phyloP scores from a whole-genome alignment of 1,284 basidiomycete species.

The Stereum hirsutum region DNA sequence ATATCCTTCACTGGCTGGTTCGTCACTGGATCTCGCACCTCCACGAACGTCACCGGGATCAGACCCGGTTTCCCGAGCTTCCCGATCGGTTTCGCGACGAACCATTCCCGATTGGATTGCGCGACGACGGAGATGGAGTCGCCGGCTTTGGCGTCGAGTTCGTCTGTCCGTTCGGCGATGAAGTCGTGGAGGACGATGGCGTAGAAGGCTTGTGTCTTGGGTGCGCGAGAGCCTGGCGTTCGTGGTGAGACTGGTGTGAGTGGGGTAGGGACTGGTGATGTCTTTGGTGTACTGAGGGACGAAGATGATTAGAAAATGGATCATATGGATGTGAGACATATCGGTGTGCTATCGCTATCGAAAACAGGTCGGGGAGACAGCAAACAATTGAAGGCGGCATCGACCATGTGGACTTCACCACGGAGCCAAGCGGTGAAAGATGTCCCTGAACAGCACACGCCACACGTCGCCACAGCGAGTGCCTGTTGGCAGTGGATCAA shows the following conservation, averaged over 20 bases:
- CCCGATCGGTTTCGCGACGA: conserved; percentile 92
- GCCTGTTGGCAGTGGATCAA: no score
- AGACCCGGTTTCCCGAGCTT: conserved; percentile 90
- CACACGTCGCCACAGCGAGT: no score
- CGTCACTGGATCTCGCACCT: conserved; percentile 88
- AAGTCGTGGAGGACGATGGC: conserved; percentile 97
- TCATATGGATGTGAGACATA: no score
- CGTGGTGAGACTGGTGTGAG: conserved; percentile 13
- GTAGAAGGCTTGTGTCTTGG: conserved; percentile 66
- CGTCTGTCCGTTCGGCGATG: conserved; percentile 88
- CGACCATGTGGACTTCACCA: no score
- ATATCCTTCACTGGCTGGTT: conserved; percentile 71
- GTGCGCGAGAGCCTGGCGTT: no score
- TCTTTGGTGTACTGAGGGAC: no score
- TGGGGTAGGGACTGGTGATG: conserved; percentile 26
- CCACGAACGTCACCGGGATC: conserved; percentile 94
- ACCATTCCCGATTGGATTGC: conserved; percentile 87
- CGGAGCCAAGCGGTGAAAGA: no score
- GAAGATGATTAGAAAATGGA: no score
- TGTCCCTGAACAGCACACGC: no score
- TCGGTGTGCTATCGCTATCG: no score
- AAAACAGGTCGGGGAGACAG: no score
- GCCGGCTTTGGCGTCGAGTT: conserved; percentile 90
- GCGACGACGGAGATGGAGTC: conserved; percentile 91
- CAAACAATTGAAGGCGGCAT: no score